Base-by-base conservation (phyloP, 2,329 filamentous ascomycete genomes). In the Colletotrichum karsti region DNA sequence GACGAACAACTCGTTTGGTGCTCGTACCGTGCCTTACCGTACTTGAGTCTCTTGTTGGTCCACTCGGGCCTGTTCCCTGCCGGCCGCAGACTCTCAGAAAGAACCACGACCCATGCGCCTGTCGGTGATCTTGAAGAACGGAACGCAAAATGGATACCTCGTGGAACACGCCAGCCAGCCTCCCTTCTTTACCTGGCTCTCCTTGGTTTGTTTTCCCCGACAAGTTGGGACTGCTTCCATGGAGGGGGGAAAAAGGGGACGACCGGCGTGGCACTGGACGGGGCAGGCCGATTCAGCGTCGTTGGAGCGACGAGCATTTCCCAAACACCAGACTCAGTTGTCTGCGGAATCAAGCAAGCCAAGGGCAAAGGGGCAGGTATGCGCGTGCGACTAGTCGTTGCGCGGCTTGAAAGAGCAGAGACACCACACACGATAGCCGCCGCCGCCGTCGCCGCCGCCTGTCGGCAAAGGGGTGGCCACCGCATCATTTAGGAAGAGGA, bases 71-170 rank as follows among this genome's bases (percentile, higher is more conserved):
- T 67, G 60, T 64, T n/a, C 53, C 64, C 64, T 67, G 60, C 64
- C 60, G 53, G 64, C 51, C 53, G 59, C 42, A 63, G 44, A 64
- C 42, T 44, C 37, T 58, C 44, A 37, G n/a, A 53, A 59, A 48
- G 60, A 54, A 59, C 64, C 44, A 53, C 44, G 28, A 67, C 60
- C 64, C 60, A 67, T 67, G 64, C 53, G 64, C 60, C 64, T 67
- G 60, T 67, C 64, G 64, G 60, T 59, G 64, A 64, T 64, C 64
- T 64, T 53, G 64, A 67, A 58, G 64, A 64, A 64, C 60, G 64
- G 53, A 64, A 67, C 60, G 64, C 39, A 67, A 59, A 58, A 58
- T 59, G 60, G 60, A 48, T 64, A 64, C 60, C 30, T 59, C 20
- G 39, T 64, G 64, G 60, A 58, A 58, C 64, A 67, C 53, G 28